These are phyloP conservation scores for Talaromyces amestolkiae DNA, from an alignment of 2,329 filamentous ascomycete genomes.

Conservation along the genomic window DNA sequence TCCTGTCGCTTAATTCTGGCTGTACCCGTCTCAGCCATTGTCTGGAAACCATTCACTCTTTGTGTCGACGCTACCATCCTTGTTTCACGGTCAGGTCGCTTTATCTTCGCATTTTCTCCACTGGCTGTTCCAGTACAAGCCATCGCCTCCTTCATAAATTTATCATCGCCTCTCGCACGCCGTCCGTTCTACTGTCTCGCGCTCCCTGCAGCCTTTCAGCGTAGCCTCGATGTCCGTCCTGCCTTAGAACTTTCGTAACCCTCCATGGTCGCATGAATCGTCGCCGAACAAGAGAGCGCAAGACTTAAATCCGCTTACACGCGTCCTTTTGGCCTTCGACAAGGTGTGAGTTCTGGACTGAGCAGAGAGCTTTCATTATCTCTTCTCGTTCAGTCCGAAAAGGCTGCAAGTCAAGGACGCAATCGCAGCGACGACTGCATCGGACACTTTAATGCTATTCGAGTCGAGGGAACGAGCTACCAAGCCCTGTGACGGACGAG, in stretches of 20 bases:
- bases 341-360: neutral
- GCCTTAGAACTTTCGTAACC: neutral
- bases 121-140: neutral
- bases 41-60: neutral
- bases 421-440: neutral
- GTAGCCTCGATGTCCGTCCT: neutral
- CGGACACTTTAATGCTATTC: conserved; percentile 13
- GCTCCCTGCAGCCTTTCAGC: neutral
- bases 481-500: conserved; percentile 16
- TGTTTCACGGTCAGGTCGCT: conserved; percentile 8
- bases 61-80: neutral
- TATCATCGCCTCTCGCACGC: neutral
- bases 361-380: neutral
- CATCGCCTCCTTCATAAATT: neutral
- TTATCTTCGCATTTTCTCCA: neutral
- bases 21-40: neutral
- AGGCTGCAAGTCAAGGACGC: neutral
- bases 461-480: conserved; percentile 27
- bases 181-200: neutral
- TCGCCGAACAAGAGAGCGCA: neutral
- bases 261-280: conserved; percentile 8
- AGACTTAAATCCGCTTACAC: neutral
- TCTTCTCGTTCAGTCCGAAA: neutral
- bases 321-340: neutral
- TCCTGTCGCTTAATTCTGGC: neutral